Evolutionary conservation across 164 flowering plant genomes (phyloP).

Genomic region (Nelumbo lutea): DNA sequence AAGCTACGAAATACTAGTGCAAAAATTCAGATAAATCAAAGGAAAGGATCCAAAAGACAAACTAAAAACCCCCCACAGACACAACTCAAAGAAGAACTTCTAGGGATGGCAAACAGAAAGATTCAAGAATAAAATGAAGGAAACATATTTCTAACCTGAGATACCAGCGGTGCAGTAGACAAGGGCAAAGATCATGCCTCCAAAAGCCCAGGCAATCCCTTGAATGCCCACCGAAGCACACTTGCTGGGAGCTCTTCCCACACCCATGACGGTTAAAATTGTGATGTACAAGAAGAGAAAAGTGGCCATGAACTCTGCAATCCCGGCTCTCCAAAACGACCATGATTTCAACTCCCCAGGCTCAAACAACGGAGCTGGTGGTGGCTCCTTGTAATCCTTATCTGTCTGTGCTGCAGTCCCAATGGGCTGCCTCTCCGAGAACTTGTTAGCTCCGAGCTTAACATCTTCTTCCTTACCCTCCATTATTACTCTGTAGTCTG

Average conservation of each 20-base stretch:
- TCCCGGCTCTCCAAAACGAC: background rate
- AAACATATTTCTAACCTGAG: background rate
- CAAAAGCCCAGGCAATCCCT: background rate
- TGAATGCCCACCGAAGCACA: background rate
- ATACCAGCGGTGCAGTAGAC: background rate
- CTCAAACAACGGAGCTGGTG: background rate
- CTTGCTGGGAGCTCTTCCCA: background rate
- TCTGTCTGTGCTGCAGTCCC: constrained; percentile 1
- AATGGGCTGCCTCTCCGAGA: background rate
- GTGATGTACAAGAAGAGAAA: background rate
- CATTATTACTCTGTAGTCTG: background rate
- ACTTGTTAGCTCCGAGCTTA: constrained; percentile 1
- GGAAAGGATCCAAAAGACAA: no score
- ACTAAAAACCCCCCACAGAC: background rate
- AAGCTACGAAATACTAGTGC: background rate
- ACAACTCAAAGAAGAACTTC: no score
- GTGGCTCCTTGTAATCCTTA: constrained; percentile 1
- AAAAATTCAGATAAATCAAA: background rate
- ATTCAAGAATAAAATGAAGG: background rate
- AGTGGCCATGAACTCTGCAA: constrained; percentile 3
- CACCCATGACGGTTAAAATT: background rate
- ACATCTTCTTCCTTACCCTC: background rate
- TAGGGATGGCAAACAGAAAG: background rate
- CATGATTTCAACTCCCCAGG: background rate
- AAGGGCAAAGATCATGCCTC: constrained; percentile 1